A percentile compares a stretch with the other conserved stretches of the same genome.
phyloP scores from a whole-genome alignment of 2,329 filamentous ascomycete species.

The Diaporthe amygdali region DNA sequence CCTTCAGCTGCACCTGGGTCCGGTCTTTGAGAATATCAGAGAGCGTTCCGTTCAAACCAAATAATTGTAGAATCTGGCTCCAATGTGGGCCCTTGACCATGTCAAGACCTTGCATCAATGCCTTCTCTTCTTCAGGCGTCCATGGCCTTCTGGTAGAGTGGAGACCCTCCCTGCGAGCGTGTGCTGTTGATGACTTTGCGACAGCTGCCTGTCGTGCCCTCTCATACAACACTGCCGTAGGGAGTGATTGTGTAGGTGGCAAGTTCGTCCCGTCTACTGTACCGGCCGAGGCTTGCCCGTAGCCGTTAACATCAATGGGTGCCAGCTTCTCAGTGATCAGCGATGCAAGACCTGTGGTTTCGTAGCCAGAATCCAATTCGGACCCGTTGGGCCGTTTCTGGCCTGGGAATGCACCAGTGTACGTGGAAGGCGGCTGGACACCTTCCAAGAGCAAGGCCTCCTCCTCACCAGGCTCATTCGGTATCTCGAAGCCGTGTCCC shows the following conservation, averaged over 20 bases:
- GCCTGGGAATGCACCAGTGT: constrained; percentile 23
- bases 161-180: constrained; percentile 60
- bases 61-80: constrained; percentile 88
- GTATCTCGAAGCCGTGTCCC: constrained; percentile 43
- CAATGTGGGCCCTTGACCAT: constrained; percentile 90
- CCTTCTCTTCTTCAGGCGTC: constrained; percentile 89
- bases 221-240: constrained; percentile 62
- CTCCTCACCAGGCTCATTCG: constrained; percentile 33
- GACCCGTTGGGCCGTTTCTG: constrained; percentile 15
- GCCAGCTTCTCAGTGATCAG: constrained; percentile 32
- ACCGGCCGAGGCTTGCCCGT: constrained; percentile 25
- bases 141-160: constrained; percentile 77
- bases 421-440: constrained; percentile 21
- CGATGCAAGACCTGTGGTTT: constrained; percentile 32
- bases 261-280: constrained; percentile 42
- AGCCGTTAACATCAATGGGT: constrained; percentile 18
- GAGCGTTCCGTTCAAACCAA: constrained; percentile 79
- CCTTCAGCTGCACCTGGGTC: constrained; percentile 90
- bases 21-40: constrained; percentile 86
- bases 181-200: constrained; percentile 56
- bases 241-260: constrained; percentile 61
- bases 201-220: constrained; percentile 63
- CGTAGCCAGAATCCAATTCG: constrained; percentile 22
- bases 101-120: constrained; percentile 86
- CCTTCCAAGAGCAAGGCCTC: constrained; percentile 26